phyloP scores from a whole-genome alignment of 495 filamentous ascomycete species.

The Neurospora pannonica region DNA sequence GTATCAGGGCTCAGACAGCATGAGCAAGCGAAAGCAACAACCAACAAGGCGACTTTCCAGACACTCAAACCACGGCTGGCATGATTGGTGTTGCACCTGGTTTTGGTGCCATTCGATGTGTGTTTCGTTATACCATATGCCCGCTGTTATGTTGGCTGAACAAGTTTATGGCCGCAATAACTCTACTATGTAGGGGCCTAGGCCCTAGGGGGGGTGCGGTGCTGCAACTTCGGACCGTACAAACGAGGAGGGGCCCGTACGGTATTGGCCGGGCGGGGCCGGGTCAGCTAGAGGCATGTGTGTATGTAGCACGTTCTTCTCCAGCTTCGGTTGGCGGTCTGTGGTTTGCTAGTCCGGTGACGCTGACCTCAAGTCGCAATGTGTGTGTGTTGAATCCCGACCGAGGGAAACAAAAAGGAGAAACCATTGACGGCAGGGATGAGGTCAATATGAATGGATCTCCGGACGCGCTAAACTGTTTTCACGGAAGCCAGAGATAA shows the following conservation, averaged over 20 bases:
- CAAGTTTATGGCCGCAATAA: not conserved
- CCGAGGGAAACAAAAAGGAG: not conserved
- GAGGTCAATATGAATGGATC: not conserved
- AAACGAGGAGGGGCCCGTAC: not conserved
- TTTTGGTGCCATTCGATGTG: not conserved
- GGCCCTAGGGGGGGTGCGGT: not conserved
- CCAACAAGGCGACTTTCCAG: not conserved
- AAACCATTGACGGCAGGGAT: not conserved
- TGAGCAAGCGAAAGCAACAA: not conserved
- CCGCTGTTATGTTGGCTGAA: not conserved
- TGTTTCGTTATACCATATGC: not conserved
- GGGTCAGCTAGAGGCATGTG: not conserved
- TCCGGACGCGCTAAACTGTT: not conserved
- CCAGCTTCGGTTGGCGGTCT: not conserved
- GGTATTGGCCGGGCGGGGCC: not conserved
- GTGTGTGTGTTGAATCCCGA: not conserved
- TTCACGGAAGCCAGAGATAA: not conserved
- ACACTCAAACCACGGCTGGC: not conserved
- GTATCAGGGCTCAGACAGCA: not conserved
- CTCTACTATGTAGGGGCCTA: not conserved
- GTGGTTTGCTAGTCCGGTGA: not conserved
- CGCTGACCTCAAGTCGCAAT: not conserved
- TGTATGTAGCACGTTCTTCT: not conserved
- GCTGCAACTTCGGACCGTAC: not conserved
- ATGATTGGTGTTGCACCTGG: not conserved